Conservation (phyloP, 768 basidiomycete species). For the Mycena rebaudengoi region DNA sequence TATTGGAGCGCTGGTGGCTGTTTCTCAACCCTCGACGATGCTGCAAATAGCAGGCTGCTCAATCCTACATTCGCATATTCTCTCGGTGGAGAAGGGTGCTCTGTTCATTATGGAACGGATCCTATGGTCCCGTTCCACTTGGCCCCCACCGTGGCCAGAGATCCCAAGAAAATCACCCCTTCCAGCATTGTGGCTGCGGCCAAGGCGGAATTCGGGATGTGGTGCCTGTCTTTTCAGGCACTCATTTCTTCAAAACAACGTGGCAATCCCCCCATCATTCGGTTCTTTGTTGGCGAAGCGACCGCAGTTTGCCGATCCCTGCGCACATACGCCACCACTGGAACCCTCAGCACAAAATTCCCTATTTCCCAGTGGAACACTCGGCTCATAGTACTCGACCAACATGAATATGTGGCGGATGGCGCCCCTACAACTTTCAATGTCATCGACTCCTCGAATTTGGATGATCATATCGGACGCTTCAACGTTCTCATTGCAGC, state of each 20-base stretch:
- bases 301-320: slow-evolving; percentile 49
- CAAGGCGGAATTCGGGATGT: slow-evolving; percentile 7
- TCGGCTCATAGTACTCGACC: slow-evolving; percentile 39
- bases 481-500: slow-evolving; percentile 51
- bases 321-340: slow-evolving; percentile 26
- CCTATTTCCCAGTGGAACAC: slow-evolving; percentile 46
- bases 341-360: slow-evolving; percentile 33
- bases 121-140: slow-evolving; percentile 53
- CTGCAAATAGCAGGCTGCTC: slow-evolving; percentile 33
- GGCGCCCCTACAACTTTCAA: slow-evolving; percentile 49
- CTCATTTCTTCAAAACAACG: neutral
- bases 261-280: slow-evolving; percentile 35
- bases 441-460: slow-evolving; percentile 59
- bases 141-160: slow-evolving; percentile 1
- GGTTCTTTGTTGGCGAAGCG: slow-evolving; percentile 52
- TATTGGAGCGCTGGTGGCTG: slow-evolving; percentile 55
- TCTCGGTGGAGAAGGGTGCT: slow-evolving; percentile 44
- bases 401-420: slow-evolving; percentile 38
- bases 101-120: slow-evolving; percentile 52
- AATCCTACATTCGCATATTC: slow-evolving; percentile 59
- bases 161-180: slow-evolving; percentile 17
- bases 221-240: slow-evolving; percentile 31
- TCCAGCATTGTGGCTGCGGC: neutral
- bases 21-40: slow-evolving; percentile 25
- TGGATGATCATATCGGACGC: slow-evolving; percentile 55